Conservation (phyloP, 129 eudicot species). For the Pseudognaphalium luteoalbum region DNA sequence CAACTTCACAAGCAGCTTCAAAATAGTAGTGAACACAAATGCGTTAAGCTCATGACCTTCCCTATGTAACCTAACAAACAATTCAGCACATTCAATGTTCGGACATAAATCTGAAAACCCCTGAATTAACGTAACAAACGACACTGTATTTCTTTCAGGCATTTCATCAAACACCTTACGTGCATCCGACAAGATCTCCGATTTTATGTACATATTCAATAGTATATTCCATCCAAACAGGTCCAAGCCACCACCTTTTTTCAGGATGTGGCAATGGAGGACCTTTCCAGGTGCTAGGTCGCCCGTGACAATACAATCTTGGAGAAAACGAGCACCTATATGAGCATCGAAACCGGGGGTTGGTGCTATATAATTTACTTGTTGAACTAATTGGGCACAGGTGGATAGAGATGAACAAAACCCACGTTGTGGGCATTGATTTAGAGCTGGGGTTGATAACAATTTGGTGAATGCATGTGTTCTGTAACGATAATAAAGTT, state of each 20-base stretch:
- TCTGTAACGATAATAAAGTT: conserved; percentile 16
- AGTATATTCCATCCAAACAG: conserved; percentile 67
- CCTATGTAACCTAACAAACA: conserved; percentile 52
- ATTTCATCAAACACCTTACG: conserved; percentile 67
- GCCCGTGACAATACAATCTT: conserved; percentile 38
- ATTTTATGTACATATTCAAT: conserved; percentile 52
- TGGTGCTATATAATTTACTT: conserved; percentile 14
- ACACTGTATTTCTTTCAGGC: conserved; percentile 57
- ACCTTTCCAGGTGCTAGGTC: conserved; percentile 44
- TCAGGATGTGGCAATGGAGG: conserved; percentile 51
- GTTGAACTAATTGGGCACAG: conserved; percentile 19
- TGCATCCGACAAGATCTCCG: conserved; percentile 41
- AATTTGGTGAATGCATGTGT: conserved; percentile 1
- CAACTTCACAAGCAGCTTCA: conserved; percentile 70
- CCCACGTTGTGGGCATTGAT: conserved; percentile 15
- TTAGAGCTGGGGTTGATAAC: conserved; percentile 8
- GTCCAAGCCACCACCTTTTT: conserved; percentile 58
- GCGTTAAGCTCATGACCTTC: conserved; percentile 83
- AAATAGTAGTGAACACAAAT: conserved; percentile 60
- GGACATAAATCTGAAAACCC: conserved; percentile 36
- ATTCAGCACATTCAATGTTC: conserved; percentile 35
- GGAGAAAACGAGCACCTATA: conserved; percentile 42
- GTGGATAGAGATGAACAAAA: conserved; percentile 29
- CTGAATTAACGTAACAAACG: conserved; percentile 65
- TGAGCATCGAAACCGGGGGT: conserved; percentile 42